Percentiles rank a stretch among this genome's conserved stretches.
Evolutionary conservation across 352 stramenopile species (phyloP).

Genomic region (Globisporangium orthogonon): DNA sequence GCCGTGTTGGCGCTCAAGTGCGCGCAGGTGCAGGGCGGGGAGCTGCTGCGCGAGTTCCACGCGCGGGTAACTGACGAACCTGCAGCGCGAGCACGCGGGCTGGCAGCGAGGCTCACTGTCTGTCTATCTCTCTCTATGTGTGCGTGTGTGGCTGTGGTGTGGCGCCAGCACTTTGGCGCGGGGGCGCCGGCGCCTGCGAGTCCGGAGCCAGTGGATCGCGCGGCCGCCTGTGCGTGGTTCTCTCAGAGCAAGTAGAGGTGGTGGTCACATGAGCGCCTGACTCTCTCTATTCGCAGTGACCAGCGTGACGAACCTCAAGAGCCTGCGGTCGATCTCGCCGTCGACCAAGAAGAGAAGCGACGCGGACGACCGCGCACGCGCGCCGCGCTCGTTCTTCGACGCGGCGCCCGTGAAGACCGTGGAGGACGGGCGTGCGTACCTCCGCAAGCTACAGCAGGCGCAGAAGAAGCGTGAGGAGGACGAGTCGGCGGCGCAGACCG

Average conservation of each 20-base stretch:
- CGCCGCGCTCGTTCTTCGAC: conserved; percentile 71
- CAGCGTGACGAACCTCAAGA: conserved; percentile 54
- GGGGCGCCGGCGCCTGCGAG: conserved; percentile 8
- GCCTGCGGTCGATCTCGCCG: conserved; percentile 40
- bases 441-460: conserved; percentile 51
- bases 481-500: conserved; percentile 26
- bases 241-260: no score
- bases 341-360: conserved; percentile 25
- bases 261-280: no score
- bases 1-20: conserved; percentile 52
- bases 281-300: conserved; percentile 29
- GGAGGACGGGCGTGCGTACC: conserved; percentile 66
- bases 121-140: not conserved
- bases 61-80: conserved; percentile 26
- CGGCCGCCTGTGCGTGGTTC: conserved; percentile 25
- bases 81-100: not conserved
- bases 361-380: not conserved
- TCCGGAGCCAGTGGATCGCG: conserved; percentile 18
- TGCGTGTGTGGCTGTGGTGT: not conserved
- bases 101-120: not conserved
- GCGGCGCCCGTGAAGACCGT: conserved; percentile 49
- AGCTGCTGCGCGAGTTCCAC: conserved; percentile 57
- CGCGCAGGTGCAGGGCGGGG: conserved; percentile 53
- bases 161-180: conserved; percentile 24
- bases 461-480: conserved; percentile 30